Base-by-base conservation (phyloP, 306 rosid genomes). In the Hippophae tibetana region DNA sequence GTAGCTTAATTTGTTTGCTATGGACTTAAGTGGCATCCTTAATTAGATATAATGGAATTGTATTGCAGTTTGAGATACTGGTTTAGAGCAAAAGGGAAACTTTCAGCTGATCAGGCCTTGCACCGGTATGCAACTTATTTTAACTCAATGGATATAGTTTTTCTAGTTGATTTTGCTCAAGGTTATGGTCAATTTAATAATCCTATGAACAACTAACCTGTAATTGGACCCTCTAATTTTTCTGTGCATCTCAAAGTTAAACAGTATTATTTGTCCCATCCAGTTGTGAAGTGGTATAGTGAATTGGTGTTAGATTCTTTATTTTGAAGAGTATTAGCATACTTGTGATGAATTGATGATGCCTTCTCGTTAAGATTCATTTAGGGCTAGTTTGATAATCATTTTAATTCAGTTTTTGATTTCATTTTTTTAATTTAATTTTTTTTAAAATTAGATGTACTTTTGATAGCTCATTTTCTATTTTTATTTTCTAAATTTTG, bases 51-150 rank as follows among this genome's bases (percentile, higher is more conserved):
- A 58, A 68, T 59, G 53, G 43, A 65, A 67, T 63, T 80, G 48
- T 72, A 3, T 75, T 71, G 79, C 88, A 92, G 98, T 45, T 72
- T 87, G 84, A 80, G 75, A 72, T 92, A 74, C 69, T 92, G 98
- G 98, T 85, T 92, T 78, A 85, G 83, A 80, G 93, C 98, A 45
- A 87, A 58, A 62, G 98, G 95, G 66, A 81, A 76, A 61, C 84
- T 92, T 67, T 83, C 98, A 54, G 96, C 87, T 78, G 98, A 92
- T 78, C 95, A 79, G 71, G 96, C 98, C 57, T 71, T 92, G 89
- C 98, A 92, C 67, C 82, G 96, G 98, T 92, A 57, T 60, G 66
- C 54, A 64, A 48, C 47, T 57, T 61, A 41, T 64, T 56, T 65
- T 13, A 44, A 49, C 18, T 27, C 9, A 42, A 67, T 60, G 43